These are phyloP conservation scores for Roridomyces roridus DNA, from an alignment of 768 basidiomycete species.

Conservation along the genomic window DNA sequence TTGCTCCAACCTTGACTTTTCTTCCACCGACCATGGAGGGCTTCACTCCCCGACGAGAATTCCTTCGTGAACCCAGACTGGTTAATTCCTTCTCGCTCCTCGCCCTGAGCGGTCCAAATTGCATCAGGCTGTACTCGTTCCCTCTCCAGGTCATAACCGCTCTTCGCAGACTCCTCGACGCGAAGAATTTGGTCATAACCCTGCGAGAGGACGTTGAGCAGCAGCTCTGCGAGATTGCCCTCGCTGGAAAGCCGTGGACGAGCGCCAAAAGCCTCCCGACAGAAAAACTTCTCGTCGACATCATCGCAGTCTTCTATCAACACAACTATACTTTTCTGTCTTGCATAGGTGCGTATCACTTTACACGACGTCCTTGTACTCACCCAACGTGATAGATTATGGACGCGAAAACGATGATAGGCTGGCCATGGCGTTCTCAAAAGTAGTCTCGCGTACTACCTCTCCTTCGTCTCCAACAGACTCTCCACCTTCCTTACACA, in stretches of 20 bases:
- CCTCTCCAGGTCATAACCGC: conserved; percentile 55
- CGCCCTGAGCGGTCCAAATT: conserved; percentile 67
- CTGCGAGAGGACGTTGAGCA: conserved; percentile 60
- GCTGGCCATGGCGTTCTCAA: conserved; percentile 73
- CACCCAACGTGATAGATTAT: conserved; percentile 80
- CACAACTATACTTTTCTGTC: no score
- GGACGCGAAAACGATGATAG: conserved; percentile 80
- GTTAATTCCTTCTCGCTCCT: conserved; percentile 70
- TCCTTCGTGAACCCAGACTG: conserved; percentile 59
- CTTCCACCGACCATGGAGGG: conserved; percentile 41
- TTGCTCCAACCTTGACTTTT: conserved; percentile 22
- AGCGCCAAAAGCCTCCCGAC: conserved; percentile 68
- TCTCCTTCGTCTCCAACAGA: conserved; percentile 40
- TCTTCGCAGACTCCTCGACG: conserved; percentile 63
- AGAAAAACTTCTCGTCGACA: conserved; percentile 73
- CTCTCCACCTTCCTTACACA: conserved; percentile 43
- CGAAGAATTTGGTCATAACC: conserved; percentile 41
- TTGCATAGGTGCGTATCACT: no score
- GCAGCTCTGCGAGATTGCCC: conserved; percentile 68
- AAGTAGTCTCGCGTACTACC: conserved; percentile 40
- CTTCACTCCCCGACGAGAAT: conserved; percentile 76
- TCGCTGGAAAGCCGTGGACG: conserved; percentile 77
- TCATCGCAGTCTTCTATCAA: conserved; percentile 66
- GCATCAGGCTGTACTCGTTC: conserved; percentile 76
- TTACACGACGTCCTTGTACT: no score